Evolutionary conservation across 306 rosid species (phyloP).

Genomic region (Amphicarpaea edgeworthii): DNA sequence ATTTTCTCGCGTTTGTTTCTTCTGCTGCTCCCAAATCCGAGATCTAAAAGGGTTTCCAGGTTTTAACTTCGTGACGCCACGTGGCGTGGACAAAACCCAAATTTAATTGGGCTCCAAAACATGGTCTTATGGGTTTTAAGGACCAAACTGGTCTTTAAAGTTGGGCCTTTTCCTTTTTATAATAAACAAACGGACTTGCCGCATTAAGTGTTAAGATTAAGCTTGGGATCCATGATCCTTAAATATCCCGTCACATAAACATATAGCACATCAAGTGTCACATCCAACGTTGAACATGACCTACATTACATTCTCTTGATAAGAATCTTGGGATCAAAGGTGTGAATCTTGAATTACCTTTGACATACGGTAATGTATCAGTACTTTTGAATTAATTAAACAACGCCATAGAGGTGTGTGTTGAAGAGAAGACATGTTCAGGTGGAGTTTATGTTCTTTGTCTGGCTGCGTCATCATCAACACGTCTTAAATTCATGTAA

Average conservation of each 20-base stretch:
- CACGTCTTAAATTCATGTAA: background rate
- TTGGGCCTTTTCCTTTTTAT: no score
- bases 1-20: constrained; percentile 27
- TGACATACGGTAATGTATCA: no score
- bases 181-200: no score
- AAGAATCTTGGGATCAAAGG: no score
- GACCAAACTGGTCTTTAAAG: background rate
- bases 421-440: background rate
- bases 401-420: background rate
- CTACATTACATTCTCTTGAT: no score
- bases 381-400: background rate
- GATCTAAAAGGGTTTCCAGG: constrained; percentile 15
- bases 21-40: background rate
- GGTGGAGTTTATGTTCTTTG: background rate
- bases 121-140: background rate
- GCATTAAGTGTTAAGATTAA: no score
- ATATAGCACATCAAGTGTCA: no score
- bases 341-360: no score
- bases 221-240: no score
- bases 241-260: no score
- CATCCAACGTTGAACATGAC: no score
- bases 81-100: background rate
- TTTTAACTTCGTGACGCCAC: background rate
- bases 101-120: constrained; percentile 2
- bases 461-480: background rate